These are phyloP conservation scores for Aspergillus bombycis DNA, from an alignment of 2,329 filamentous ascomycete species.

Conservation along the genomic window DNA sequence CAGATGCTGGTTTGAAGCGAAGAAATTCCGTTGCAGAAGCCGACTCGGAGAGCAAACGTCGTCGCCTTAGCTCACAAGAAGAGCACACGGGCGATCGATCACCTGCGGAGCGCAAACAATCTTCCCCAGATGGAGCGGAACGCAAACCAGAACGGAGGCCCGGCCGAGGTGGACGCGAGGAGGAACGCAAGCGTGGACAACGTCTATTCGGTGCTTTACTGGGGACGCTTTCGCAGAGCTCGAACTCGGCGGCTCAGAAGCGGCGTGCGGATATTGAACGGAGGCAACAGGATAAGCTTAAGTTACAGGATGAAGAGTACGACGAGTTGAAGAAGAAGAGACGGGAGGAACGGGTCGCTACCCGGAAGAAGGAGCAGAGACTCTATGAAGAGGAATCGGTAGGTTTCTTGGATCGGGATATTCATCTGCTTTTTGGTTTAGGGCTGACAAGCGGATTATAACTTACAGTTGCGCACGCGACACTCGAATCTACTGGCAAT, in stretches of 20 bases:
- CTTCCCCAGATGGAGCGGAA: constrained; percentile 25
- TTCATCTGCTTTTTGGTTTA: constrained; percentile 21
- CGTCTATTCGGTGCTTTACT: constrained; percentile 83
- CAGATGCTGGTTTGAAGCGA: constrained; percentile 50
- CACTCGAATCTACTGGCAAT: constrained; percentile 72
- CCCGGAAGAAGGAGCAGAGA: constrained; percentile 70
- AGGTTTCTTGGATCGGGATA: constrained; percentile 40
- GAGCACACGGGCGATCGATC: constrained; percentile 26
- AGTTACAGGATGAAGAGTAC: constrained; percentile 72
- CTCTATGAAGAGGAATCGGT: constrained; percentile 77
- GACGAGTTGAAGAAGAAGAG: constrained; percentile 68
- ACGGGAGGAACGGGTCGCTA: constrained; percentile 62
- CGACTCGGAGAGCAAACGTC: constrained; percentile 53
- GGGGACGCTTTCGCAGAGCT: constrained; percentile 75
- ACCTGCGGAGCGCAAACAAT: constrained; percentile 26
- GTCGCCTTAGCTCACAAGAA: constrained; percentile 48
- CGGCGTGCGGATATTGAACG: constrained; percentile 79
- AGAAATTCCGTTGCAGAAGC: constrained; percentile 56
- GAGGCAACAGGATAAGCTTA: constrained; percentile 78
- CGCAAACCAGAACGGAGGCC: constrained; percentile 22
- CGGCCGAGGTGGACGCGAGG: constrained; percentile 53
- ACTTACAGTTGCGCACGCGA: constrained; percentile 68
- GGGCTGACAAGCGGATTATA: constrained; percentile 15
- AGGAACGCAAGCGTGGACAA: constrained; percentile 83
- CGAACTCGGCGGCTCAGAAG: constrained; percentile 64